Percentiles rank a stretch among this genome's conserved stretches.
These are phyloP conservation scores for Royoungia palumana DNA, from an alignment of 768 basidiomycete genomes.

Conservation along the genomic window DNA sequence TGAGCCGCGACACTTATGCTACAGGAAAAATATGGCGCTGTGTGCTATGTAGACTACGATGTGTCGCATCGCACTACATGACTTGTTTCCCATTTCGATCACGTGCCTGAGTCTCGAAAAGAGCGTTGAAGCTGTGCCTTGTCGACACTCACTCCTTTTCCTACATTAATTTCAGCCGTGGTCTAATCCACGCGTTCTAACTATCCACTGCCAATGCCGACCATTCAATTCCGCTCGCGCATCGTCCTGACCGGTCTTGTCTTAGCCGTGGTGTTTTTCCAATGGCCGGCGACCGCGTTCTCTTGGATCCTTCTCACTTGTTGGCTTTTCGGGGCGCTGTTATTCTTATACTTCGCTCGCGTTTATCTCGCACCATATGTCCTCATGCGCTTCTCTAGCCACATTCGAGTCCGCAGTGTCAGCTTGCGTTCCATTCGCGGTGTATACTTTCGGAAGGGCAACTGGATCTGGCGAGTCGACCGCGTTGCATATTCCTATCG, in stretches of 20 bases:
- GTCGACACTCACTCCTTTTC: not conserved
- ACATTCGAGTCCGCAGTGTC: slow-evolving; percentile 66
- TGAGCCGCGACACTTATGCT: slow-evolving; percentile 37
- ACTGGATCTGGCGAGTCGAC: slow-evolving; percentile 57
- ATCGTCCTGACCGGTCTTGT: slow-evolving; percentile 14
- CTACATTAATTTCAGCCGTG: not conserved
- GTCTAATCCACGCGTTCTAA: not conserved
- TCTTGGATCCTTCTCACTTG: slow-evolving; percentile 43
- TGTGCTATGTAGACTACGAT: slow-evolving; percentile 26
- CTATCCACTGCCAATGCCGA: slow-evolving; percentile 5
- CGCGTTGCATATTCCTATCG: slow-evolving; percentile 61
- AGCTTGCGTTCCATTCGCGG: slow-evolving; percentile 78
- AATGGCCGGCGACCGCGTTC: slow-evolving; percentile 20
- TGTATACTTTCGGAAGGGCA: slow-evolving; percentile 59
- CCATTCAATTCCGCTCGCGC: not conserved
- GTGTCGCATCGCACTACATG: slow-evolving; percentile 19
- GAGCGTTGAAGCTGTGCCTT: not conserved
- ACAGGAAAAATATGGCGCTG: slow-evolving; percentile 14
- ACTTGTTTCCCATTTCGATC: not conserved
- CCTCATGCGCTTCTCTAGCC: slow-evolving; percentile 54
- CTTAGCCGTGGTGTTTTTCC: slow-evolving; percentile 10
- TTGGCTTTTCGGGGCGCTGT: slow-evolving; percentile 50
- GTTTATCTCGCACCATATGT: slow-evolving; percentile 66
- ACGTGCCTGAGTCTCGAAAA: slow-evolving; percentile 11
- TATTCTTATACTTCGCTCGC: slow-evolving; percentile 57